A percentile compares a stretch with the other conserved stretches of the same genome.
Evolutionary conservation across 192 early-diverging fungal species (phyloP).

Genomic region (Rhizophlyctis rosea): DNA sequence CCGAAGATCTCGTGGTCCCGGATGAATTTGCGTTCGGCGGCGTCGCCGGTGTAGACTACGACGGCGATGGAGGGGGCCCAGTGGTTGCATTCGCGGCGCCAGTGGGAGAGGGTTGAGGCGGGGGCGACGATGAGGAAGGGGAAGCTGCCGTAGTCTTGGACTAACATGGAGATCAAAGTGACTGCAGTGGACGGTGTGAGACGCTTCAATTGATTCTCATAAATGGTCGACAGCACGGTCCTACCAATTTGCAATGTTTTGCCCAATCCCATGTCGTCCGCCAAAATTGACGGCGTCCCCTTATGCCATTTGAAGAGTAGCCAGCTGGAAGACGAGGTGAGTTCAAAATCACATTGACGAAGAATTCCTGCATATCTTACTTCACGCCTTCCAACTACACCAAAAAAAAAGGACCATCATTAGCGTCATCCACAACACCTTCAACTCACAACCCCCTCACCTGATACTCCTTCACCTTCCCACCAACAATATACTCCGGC

Average conservation of each 20-base stretch:
- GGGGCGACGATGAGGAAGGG: slow-evolving; percentile 72
- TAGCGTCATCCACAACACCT: no score
- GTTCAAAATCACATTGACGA: background rate
- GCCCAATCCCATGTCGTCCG: slow-evolving; percentile 77
- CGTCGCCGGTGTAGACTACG: slow-evolving; percentile 54
- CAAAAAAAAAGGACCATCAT: background rate
- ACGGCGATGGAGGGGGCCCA: slow-evolving; percentile 66
- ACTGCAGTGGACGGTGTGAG: no score
- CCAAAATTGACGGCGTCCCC: slow-evolving; percentile 57
- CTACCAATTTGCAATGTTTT: slow-evolving; percentile 70
- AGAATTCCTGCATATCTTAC: background rate
- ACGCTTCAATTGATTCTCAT: background rate
- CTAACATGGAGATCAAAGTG: slow-evolving; percentile 49
- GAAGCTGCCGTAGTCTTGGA: slow-evolving; percentile 40
- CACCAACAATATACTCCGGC: slow-evolving; percentile 44
- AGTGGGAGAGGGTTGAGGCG: slow-evolving; percentile 60
- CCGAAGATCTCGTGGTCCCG: slow-evolving; percentile 50
- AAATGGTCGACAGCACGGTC: slow-evolving; percentile 9
- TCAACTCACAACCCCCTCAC: slow-evolving; percentile 60
- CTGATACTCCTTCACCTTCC: slow-evolving; percentile 65
- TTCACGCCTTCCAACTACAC: slow-evolving; percentile 25
- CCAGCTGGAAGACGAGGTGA: slow-evolving; percentile 45
- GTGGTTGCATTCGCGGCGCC: slow-evolving; percentile 67
- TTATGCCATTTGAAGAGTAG: slow-evolving; percentile 65
- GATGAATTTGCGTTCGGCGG: slow-evolving; percentile 43